Conservation (phyloP, 768 basidiomycete genomes). For the Cytidiella melzeri region DNA sequence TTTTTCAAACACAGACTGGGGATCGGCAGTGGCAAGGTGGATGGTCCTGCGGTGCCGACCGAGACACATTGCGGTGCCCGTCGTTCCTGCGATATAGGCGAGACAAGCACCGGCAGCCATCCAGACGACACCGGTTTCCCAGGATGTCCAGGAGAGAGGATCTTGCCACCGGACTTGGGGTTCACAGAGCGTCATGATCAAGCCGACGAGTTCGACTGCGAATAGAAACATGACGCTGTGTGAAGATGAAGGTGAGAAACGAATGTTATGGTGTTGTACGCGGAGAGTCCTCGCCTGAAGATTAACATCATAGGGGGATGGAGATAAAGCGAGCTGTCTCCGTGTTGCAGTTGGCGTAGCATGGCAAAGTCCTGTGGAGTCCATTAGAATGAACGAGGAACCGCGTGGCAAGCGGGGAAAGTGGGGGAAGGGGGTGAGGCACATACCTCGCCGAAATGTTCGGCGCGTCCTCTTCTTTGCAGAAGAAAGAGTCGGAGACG, state of each 20-base stretch:
- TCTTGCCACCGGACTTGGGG: neutral
- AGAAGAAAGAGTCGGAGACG: neutral
- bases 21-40: no score
- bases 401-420: neutral
- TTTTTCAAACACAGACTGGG: neutral
- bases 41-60: neutral
- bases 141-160: neutral
- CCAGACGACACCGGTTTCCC: neutral
- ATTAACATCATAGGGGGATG: neutral
- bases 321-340: neutral
- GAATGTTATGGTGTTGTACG: no score
- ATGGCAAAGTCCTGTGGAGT: neutral
- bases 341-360: neutral
- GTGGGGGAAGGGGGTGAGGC: neutral
- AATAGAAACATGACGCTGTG: conserved; percentile 1
- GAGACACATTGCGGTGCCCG: neutral
- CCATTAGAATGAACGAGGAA: neutral
- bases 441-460: neutral
- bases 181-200: neutral
- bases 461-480: neutral
- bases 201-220: neutral
- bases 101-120: neutral
- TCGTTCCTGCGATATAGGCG: neutral
- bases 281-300: neutral
- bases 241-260: no score